Conservation (phyloP, 2,329 filamentous ascomycete species). For the Scorias spongiosa region DNA sequence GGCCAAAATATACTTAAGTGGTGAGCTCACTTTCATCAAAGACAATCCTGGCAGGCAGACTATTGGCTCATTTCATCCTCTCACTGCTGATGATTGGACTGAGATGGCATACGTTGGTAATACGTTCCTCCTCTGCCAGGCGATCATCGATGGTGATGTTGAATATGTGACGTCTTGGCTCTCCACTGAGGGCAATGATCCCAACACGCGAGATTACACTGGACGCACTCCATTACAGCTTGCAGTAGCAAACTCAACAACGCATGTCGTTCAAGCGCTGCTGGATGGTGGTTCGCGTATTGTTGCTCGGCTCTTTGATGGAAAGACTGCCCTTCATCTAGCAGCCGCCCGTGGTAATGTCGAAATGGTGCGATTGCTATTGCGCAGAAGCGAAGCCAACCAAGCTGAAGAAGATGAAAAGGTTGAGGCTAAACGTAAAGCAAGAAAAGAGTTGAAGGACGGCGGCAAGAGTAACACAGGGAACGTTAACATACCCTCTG, state of each 20-base stretch:
- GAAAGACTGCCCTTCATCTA: slow-evolving; percentile 67
- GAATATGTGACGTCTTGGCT: slow-evolving; percentile 57
- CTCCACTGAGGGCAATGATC: slow-evolving; percentile 50
- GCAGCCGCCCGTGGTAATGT: slow-evolving; percentile 54
- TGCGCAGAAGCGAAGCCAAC: slow-evolving; percentile 60
- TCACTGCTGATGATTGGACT: slow-evolving; percentile 74
- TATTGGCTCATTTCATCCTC: slow-evolving; percentile 60
- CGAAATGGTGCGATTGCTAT: slow-evolving; percentile 55
- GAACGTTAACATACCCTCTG: slow-evolving; percentile 1
- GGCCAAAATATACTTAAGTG: slow-evolving; percentile 59
- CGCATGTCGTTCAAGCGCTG: slow-evolving; percentile 54
- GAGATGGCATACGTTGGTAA: slow-evolving; percentile 83
- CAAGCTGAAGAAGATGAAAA: slow-evolving; percentile 49
- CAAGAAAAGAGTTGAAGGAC: slow-evolving; percentile 18
- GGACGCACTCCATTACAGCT: slow-evolving; percentile 68
- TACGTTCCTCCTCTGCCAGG: slow-evolving; percentile 61
- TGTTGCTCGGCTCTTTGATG: slow-evolving; percentile 61
- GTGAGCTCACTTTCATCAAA: slow-evolving; percentile 56
- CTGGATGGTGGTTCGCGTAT: slow-evolving; percentile 59
- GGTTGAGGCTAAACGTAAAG: slow-evolving; percentile 16
- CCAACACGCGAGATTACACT: slow-evolving; percentile 61
- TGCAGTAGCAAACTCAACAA: slow-evolving; percentile 52
- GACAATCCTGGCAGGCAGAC: slow-evolving; percentile 69
- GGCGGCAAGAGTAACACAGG: slow-evolving; percentile 1
- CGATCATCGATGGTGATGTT: slow-evolving; percentile 60